Evolutionary conservation across 768 basidiomycete species (phyloP).

Genomic region (Rhizopogon vesiculosus): DNA sequence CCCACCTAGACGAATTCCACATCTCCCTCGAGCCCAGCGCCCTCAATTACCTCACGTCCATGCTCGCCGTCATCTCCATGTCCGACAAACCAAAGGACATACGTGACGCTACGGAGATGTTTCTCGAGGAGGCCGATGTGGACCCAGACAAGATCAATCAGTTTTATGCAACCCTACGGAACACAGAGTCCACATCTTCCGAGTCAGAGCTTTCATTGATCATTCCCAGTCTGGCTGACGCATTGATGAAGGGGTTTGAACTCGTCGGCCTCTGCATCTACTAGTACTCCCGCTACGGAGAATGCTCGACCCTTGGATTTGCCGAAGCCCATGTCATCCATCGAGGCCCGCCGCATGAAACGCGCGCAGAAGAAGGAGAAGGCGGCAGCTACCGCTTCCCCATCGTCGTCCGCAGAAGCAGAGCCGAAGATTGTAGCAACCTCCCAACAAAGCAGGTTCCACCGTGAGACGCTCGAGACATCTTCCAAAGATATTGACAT

Average conservation of each 20-base stretch:
- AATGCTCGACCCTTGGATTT: not conserved
- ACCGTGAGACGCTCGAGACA: slow-evolving; percentile 41
- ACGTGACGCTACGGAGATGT: slow-evolving; percentile 9
- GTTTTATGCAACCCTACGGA: slow-evolving; percentile 4
- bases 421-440: slow-evolving; percentile 29
- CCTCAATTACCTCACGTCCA: slow-evolving; percentile 8
- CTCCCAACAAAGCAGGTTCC: slow-evolving; percentile 46
- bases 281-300: not conserved
- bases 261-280: not conserved
- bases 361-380: slow-evolving; percentile 10
- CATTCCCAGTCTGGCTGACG: not conserved
- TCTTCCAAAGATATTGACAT: slow-evolving; percentile 42
- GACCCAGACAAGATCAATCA: slow-evolving; percentile 5
- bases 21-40: slow-evolving; percentile 7
- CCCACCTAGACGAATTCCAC: slow-evolving; percentile 3
- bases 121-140: slow-evolving; percentile 6
- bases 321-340: slow-evolving; percentile 1
- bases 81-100: not conserved
- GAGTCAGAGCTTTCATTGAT: not conserved
- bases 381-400: not conserved
- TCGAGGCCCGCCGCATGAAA: slow-evolving; percentile 7
- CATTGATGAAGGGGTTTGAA: not conserved
- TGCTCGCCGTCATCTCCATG: slow-evolving; percentile 7
- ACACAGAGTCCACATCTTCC: not conserved
- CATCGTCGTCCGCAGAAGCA: not conserved